Percentiles rank a stretch among this genome's conserved stretches.
Conservation (phyloP, 225 moss, liverwort and hornwort genomes). For the Sphagnum contortum region DNA sequence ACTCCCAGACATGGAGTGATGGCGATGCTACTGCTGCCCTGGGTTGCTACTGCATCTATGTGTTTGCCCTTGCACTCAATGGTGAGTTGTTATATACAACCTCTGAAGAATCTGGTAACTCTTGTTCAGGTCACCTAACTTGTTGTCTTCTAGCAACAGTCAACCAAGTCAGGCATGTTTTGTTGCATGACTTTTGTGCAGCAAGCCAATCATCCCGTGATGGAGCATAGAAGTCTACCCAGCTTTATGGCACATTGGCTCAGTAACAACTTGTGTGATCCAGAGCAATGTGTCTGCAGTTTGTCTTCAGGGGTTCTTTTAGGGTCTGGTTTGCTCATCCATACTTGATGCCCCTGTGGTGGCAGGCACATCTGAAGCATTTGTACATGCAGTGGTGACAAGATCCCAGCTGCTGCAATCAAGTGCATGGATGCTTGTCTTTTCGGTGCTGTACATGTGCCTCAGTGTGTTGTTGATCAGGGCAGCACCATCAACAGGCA, state of each 20-base stretch:
- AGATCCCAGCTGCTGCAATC: constrained; percentile 69
- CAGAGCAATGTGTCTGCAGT: no score
- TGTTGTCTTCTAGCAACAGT: no score
- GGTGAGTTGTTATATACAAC: constrained; percentile 27
- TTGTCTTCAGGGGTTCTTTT: no score
- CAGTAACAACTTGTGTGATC: no score
- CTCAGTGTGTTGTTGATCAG: constrained; percentile 64
- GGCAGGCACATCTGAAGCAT: constrained; percentile 83
- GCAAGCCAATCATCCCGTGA: no score
- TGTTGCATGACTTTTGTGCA: no score
- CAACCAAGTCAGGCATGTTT: no score
- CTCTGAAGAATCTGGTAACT: not conserved
- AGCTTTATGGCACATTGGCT: no score
- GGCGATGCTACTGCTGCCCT: constrained; percentile 81
- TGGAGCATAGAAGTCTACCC: no score
- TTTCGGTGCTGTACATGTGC: constrained; percentile 71
- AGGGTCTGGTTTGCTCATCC: no score
- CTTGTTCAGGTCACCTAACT: no score
- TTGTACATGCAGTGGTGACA: constrained; percentile 86
- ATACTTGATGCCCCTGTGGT: no score
- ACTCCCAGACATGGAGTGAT: constrained; percentile 75
- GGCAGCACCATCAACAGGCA: constrained; percentile 73
- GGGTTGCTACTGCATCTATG: constrained; percentile 84
- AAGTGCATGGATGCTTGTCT: constrained; percentile 68
- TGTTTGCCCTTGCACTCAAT: constrained; percentile 78